Percentiles rank a stretch among this genome's conserved stretches.
Evolutionary conservation across 2,329 filamentous ascomycete genomes (phyloP).

Genomic region (Colletotrichum orbiculare): DNA sequence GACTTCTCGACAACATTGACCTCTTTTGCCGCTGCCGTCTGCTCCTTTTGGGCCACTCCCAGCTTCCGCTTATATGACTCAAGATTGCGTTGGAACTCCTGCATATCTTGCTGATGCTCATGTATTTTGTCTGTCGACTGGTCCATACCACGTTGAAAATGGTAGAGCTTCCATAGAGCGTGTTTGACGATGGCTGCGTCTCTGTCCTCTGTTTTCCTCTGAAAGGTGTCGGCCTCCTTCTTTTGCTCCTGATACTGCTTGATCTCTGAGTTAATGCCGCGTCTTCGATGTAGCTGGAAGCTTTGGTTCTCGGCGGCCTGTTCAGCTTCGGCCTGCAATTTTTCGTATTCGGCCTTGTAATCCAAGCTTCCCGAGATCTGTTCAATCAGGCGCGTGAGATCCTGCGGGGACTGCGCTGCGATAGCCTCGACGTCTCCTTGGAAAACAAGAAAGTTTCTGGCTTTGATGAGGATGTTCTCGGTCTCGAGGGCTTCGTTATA

Average conservation of each 20-base stretch:
- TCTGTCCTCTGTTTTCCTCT: conserved; percentile 88
- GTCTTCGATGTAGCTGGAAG: conserved; percentile 86
- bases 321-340: conserved; percentile 86
- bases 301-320: conserved; percentile 89
- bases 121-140: conserved; percentile 91
- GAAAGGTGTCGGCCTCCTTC: conserved; percentile 92
- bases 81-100: conserved; percentile 89
- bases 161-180: conserved; percentile 95
- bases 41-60: conserved; percentile 85
- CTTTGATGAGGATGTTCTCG: conserved; percentile 98
- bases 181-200: conserved; percentile 93
- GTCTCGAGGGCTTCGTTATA: conserved; percentile 94
- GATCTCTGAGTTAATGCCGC: conserved; percentile 97
- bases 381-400: conserved; percentile 92
- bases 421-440: conserved; percentile 98
- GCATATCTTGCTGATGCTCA: conserved; percentile 93
- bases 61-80: conserved; percentile 85
- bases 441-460: conserved; percentile 97
- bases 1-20: conserved; percentile 84
- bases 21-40: conserved; percentile 79
- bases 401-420: conserved; percentile 92
- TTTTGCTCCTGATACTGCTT: conserved; percentile 98
- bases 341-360: conserved; percentile 93
- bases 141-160: conserved; percentile 93
- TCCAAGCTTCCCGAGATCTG: conserved; percentile 97